Conservation (phyloP, 139 green algal species). For the Picochlorum costavermella region DNA sequence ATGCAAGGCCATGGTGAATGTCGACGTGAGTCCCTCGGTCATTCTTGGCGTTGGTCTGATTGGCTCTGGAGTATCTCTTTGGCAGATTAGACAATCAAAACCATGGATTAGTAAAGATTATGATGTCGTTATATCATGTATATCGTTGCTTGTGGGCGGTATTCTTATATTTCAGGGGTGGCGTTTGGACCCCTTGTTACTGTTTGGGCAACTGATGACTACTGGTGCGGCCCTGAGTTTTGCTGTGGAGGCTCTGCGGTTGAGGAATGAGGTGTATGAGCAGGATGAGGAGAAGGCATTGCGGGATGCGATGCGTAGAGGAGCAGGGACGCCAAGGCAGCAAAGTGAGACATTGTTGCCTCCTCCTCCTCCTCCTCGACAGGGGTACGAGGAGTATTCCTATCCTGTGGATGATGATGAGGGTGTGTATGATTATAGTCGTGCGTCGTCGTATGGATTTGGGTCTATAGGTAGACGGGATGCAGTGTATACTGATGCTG, state of each 20-base stretch:
- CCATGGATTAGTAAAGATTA: slow-evolving; percentile 53
- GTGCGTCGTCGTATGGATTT: too few relatives aligned
- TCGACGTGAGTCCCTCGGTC: slow-evolving; percentile 57
- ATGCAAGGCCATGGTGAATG: slow-evolving; percentile 48
- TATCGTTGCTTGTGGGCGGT: slow-evolving; percentile 51
- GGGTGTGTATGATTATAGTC: too few relatives aligned
- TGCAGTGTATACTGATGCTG: too few relatives aligned
- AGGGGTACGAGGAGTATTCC: too few relatives aligned
- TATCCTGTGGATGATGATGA: too few relatives aligned
- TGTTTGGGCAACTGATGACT: slow-evolving; percentile 63
- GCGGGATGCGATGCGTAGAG: slow-evolving; percentile 10
- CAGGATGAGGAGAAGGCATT: slow-evolving; percentile 24
- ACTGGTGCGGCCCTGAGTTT: slow-evolving; percentile 44
- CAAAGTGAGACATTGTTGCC: too few relatives aligned
- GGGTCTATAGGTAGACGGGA: too few relatives aligned
- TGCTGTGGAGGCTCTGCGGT: slow-evolving; percentile 45
- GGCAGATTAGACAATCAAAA: slow-evolving; percentile 41
- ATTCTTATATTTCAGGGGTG: slow-evolving; percentile 75
- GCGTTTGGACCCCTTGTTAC: slow-evolving; percentile 60
- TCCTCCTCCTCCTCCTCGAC: too few relatives aligned
- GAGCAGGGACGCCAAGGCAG: too few relatives aligned
- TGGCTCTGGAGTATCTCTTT: slow-evolving; percentile 40
- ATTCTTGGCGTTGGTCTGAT: slow-evolving; percentile 53
- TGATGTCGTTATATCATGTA: slow-evolving; percentile 57
- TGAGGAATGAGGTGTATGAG: slow-evolving; percentile 29